phyloP scores from a whole-genome alignment of 73 alveolate genomes.

The Paramecium sexaurelia region DNA sequence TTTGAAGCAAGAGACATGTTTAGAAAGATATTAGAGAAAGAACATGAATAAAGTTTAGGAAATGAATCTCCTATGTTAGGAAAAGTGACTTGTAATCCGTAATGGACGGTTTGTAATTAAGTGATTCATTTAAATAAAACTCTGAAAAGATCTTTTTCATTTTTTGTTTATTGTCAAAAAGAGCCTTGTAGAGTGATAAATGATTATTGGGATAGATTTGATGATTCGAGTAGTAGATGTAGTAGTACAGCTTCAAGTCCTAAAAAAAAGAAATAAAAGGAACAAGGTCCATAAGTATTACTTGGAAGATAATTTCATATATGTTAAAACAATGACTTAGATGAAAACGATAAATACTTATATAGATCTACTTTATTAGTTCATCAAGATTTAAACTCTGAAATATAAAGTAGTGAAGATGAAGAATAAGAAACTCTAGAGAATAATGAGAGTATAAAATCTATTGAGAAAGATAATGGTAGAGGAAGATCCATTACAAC shows the following conservation, averaged over 20 bases:
- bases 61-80: background rate
- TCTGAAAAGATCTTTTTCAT: slow-evolving; percentile 25
- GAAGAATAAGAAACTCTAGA: background rate
- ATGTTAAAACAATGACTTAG: background rate
- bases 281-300: background rate
- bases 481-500: background rate
- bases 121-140: slow-evolving; percentile 19
- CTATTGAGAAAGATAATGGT: background rate
- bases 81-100: background rate
- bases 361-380: slow-evolving; percentile 12
- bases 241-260: slow-evolving; percentile 33
- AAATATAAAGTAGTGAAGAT: background rate
- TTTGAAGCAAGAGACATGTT: slow-evolving; percentile 16
- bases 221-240: background rate
- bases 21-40: background rate
- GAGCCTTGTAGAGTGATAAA: slow-evolving; percentile 17
- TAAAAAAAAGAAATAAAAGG: background rate
- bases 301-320: slow-evolving; percentile 48
- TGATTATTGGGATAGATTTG: slow-evolving; percentile 49
- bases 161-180: slow-evolving; percentile 9
- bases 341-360: background rate
- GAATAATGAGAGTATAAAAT: background rate
- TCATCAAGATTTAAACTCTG: background rate
- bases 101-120: slow-evolving; percentile 44
- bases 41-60: background rate